These are phyloP conservation scores for Nakazawaea ambrosiae DNA, from an alignment of 805 yeast genomes.

Conservation along the genomic window DNA sequence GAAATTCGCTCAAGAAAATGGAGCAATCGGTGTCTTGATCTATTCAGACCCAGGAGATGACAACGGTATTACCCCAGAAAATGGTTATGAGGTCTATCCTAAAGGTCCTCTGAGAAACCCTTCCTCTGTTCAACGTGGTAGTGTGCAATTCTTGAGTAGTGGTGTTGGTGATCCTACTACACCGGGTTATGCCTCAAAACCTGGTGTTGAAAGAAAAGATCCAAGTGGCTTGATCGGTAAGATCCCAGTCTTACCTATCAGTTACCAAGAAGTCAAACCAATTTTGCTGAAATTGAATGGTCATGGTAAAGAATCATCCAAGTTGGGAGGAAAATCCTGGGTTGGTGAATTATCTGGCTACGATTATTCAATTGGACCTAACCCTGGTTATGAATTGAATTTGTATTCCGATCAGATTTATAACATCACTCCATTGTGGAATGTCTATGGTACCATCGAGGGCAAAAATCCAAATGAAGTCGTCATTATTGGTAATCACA, in stretches of 20 bases:
- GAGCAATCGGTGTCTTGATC: slow-evolving; percentile 59
- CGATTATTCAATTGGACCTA: slow-evolving; percentile 52
- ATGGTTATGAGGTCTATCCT: slow-evolving; percentile 64
- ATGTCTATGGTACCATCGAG: slow-evolving; percentile 54
- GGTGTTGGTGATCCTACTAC: slow-evolving; percentile 78
- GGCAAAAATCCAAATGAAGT: slow-evolving; percentile 49
- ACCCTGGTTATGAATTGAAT: slow-evolving; percentile 36
- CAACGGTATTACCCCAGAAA: slow-evolving; percentile 38
- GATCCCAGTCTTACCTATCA: slow-evolving; percentile 68
- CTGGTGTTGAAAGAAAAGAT: slow-evolving; percentile 39
- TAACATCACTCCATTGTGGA: slow-evolving; percentile 52
- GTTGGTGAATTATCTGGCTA: slow-evolving; percentile 45
- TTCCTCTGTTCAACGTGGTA: slow-evolving; percentile 69
- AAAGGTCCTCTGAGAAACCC: slow-evolving; percentile 76
- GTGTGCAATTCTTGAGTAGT: slow-evolving; percentile 53
- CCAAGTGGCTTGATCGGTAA: slow-evolving; percentile 47
- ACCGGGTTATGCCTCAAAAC: slow-evolving; percentile 57
- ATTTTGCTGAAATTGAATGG: slow-evolving; percentile 54
- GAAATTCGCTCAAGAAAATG: slow-evolving; percentile 66
- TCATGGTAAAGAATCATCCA: slow-evolving; percentile 33
- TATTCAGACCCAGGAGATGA: slow-evolving; percentile 71
- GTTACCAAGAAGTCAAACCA: slow-evolving; percentile 56
- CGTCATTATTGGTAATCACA: slow-evolving; percentile 65
- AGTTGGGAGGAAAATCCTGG: slow-evolving; percentile 10
- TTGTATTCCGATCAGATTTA: slow-evolving; percentile 56